phyloP scores from a whole-genome alignment of 225 moss, liverwort and hornwort genomes.

The Climacium dendroides region DNA sequence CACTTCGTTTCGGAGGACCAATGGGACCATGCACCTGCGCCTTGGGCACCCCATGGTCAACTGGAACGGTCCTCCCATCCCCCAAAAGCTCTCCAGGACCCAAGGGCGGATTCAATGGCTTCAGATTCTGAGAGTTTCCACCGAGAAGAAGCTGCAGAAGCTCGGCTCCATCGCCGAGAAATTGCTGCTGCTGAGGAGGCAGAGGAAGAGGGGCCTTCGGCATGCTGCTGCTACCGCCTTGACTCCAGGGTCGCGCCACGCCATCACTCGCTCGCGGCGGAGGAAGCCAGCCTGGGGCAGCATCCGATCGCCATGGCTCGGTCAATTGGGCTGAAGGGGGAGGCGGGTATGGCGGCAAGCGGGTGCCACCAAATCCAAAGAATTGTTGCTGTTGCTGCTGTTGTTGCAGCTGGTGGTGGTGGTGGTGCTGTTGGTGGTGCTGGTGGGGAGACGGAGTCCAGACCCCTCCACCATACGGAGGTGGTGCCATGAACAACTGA shows the following conservation, averaged over 20 bases:
- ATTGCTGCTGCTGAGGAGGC: slow-evolving; percentile 36
- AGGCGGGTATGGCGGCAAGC: slow-evolving; percentile 16
- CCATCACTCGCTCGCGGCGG: slow-evolving; percentile 35
- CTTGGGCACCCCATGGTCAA: slow-evolving; percentile 21
- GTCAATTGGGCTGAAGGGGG: slow-evolving; percentile 23
- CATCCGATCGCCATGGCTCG: slow-evolving; percentile 23
- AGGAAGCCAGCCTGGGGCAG: slow-evolving; percentile 16
- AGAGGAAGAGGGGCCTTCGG: not conserved
- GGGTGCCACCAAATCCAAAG: not conserved
- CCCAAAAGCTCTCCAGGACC: slow-evolving; percentile 8
- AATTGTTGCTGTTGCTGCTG: slow-evolving; percentile 14
- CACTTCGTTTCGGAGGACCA: slow-evolving; percentile 84
- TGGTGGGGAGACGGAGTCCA: slow-evolving; percentile 19
- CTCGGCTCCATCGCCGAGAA: slow-evolving; percentile 73
- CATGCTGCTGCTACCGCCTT: not conserved
- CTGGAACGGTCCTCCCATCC: not conserved
- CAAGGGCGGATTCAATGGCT: slow-evolving; percentile 17
- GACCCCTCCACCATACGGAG: slow-evolving; percentile 30
- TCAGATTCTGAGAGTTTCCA: slow-evolving; percentile 6
- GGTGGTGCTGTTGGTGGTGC: not conserved
- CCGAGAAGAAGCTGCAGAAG: slow-evolving; percentile 75
- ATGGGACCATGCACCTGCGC: slow-evolving; percentile 80
- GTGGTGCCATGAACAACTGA: slow-evolving; percentile 30
- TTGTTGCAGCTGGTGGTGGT: slow-evolving; percentile 10
- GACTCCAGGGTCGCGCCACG: slow-evolving; percentile 6